phyloP scores from a whole-genome alignment of 2,329 filamentous ascomycete genomes.

The Clarireedia paspali region DNA sequence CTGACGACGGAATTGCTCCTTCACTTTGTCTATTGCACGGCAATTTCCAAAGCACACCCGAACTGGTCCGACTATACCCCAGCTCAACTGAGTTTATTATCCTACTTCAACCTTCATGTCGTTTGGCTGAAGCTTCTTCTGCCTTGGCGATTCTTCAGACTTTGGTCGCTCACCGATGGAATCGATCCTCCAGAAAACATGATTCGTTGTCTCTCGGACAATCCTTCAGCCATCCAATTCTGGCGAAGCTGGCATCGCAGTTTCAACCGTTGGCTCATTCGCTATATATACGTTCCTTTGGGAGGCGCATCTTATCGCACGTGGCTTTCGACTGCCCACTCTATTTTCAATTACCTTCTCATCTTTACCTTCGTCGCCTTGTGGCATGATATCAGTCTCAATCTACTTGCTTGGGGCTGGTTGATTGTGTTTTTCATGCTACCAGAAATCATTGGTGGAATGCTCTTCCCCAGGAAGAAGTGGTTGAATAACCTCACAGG shows the following conservation, averaged over 20 bases:
- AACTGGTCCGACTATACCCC: slow-evolving; percentile 79
- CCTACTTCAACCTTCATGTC: slow-evolving; percentile 91
- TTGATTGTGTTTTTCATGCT: slow-evolving; percentile 89
- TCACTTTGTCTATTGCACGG: slow-evolving; percentile 89
- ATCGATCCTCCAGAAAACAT: slow-evolving; percentile 97
- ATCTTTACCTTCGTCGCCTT: slow-evolving; percentile 96
- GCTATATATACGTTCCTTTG: slow-evolving; percentile 89
- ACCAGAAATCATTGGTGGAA: slow-evolving; percentile 68
- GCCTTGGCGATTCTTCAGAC: slow-evolving; percentile 95
- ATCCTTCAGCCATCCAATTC: slow-evolving; percentile 84
- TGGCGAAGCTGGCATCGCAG: slow-evolving; percentile 96
- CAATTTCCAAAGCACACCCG: slow-evolving; percentile 75
- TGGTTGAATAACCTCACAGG: slow-evolving; percentile 63
- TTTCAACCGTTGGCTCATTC: slow-evolving; percentile 89
- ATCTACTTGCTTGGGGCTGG: slow-evolving; percentile 93
- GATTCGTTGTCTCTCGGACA: slow-evolving; percentile 92
- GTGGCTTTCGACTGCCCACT: slow-evolving; percentile 42
- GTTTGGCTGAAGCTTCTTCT: slow-evolving; percentile 97
- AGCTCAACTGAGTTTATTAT: slow-evolving; percentile 80
- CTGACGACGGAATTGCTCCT: slow-evolving; percentile 86
- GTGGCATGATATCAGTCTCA: slow-evolving; percentile 94
- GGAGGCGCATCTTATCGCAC: slow-evolving; percentile 57
- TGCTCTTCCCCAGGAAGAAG: slow-evolving; percentile 60
- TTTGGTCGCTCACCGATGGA: slow-evolving; percentile 88
- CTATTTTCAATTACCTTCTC: slow-evolving; percentile 66